phyloP scores from a whole-genome alignment of 2,329 filamentous ascomycete species.

The Salinomyces thailandicus region DNA sequence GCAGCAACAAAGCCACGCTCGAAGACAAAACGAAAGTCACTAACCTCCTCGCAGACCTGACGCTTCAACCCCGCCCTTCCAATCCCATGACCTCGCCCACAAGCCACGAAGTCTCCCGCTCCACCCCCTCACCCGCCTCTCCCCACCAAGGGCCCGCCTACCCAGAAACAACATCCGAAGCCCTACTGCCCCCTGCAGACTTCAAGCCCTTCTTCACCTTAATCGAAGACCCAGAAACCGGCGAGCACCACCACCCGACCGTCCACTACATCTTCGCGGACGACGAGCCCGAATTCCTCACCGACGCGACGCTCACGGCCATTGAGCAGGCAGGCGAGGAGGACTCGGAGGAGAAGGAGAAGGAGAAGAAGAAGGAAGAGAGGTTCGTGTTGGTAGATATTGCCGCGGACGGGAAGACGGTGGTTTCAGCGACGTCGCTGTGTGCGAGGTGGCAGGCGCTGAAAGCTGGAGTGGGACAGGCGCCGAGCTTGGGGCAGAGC shows the following conservation, averaged over 20 bases:
- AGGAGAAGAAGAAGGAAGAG: slow-evolving; percentile 29
- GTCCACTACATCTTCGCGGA: slow-evolving; percentile 91
- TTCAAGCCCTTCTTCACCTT: slow-evolving; percentile 81
- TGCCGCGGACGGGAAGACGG: slow-evolving; percentile 34
- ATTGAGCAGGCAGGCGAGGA: slow-evolving; percentile 39
- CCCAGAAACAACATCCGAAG: slow-evolving; percentile 5
- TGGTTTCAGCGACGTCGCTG: slow-evolving; percentile 62
- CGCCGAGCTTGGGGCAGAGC: slow-evolving; percentile 52
- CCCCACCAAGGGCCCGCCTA: slow-evolving; percentile 3
- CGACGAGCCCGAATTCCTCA: slow-evolving; percentile 71
- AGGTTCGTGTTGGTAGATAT: slow-evolving; percentile 50
- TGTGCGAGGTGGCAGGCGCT: slow-evolving; percentile 63
- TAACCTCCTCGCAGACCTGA: no score
- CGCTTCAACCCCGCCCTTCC: not conserved
- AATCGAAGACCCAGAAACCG: slow-evolving; percentile 62
- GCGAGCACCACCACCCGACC: slow-evolving; percentile 69
- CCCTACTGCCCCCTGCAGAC: slow-evolving; percentile 28
- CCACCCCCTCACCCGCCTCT: not conserved
- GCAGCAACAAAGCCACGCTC: not conserved
- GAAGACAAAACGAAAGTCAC: no score
- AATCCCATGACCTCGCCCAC: not conserved
- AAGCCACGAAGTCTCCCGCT: not conserved
- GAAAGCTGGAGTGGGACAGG: slow-evolving; percentile 42
- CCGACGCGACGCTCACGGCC: slow-evolving; percentile 50
- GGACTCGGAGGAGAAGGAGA: not conserved